phyloP scores from a whole-genome alignment of 2,329 filamentous ascomycete genomes.

The Exophiala bonariae region DNA sequence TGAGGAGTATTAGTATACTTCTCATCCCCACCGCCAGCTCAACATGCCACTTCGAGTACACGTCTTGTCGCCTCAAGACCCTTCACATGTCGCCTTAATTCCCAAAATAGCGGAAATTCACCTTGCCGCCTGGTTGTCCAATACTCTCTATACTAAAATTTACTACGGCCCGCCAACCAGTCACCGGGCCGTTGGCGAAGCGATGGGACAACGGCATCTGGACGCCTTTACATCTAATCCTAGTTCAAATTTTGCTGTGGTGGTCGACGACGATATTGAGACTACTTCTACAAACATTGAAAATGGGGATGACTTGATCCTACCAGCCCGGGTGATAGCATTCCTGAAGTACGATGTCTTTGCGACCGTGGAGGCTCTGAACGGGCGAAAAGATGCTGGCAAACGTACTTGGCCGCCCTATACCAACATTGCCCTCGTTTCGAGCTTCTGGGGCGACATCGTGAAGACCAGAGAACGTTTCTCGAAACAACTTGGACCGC shows the following conservation, averaged over 20 bases:
- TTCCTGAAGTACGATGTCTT: constrained; percentile 15
- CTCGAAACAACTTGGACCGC: not conserved
- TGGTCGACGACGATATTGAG: constrained; percentile 4
- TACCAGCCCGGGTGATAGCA: constrained; percentile 9
- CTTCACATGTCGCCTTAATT: not conserved
- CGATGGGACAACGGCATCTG: constrained; percentile 8
- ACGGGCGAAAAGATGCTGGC: not conserved
- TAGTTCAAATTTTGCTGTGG: constrained; percentile 6
- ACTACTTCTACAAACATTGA: no score
- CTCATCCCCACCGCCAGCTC: no score
- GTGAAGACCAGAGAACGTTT: not conserved
- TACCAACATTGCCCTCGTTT: constrained; percentile 2
- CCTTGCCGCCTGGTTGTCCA: constrained; percentile 15
- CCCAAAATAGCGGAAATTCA: constrained; percentile 14
- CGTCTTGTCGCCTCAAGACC: constrained; percentile 4
- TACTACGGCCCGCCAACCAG: constrained; percentile 15
- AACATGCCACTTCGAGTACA: constrained; percentile 10
- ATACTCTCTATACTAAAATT: constrained; percentile 9
- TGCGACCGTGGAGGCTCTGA: not conserved
- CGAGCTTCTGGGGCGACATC: constrained; percentile 7
- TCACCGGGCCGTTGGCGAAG: constrained; percentile 7
- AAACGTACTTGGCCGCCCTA: constrained; percentile 7
- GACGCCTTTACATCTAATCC: constrained; percentile 5
- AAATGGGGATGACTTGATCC: no score
- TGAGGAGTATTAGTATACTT: no score